Base-by-base conservation (phyloP, 257 asterid species). In the Thymus quinquecostatus region DNA sequence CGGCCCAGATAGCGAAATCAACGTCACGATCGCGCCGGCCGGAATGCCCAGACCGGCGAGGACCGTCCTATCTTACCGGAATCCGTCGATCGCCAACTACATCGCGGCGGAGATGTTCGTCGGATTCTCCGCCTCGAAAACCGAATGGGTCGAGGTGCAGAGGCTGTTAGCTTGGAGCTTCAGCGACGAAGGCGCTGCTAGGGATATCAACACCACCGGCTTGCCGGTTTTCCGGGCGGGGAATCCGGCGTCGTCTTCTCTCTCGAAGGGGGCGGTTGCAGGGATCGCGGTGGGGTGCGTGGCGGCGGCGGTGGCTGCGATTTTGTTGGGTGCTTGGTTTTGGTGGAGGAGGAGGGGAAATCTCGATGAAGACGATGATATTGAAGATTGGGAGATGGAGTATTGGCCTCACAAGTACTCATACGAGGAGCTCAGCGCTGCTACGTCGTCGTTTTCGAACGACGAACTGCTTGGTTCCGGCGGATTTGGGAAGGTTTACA, bases 351-450 rank as follows among this genome's bases (percentile, higher is more conserved):
- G 66, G 77, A 71, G 69, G 58, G 71, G 27, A 6, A 64, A 50
- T 58, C 33, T 4, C 60, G 82, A 81, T 58, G 94, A 86, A 6
- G 90, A 85, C 8, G 92, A 86, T 54, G 85, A 64, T 8, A 80
- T 88, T 32, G 97, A 91, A 77, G 97, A 91, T 75, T 91, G 96
- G 97, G 96, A 91, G 75, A 84, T 87, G 70, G 97, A 91, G 75
- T 88, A 81, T 73, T 91, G 97, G 96, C 97, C 97, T 43, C 97
- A 88, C 62, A 80, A 93, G 51, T 87, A 82, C 67, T 88, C 97
- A 0, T 85, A 85, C 4, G 89, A 82, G 60, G 96, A 91, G 76
- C 87, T 91, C 5, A 72, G 63, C 43, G 56, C 49, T 29, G 96
- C 92, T 28, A 88, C 97, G 0, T 76, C 86, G 36, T 86, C 81